Base-by-base conservation (phyloP, 2,329 filamentous ascomycete species). In the Diplocarpon mali region DNA sequence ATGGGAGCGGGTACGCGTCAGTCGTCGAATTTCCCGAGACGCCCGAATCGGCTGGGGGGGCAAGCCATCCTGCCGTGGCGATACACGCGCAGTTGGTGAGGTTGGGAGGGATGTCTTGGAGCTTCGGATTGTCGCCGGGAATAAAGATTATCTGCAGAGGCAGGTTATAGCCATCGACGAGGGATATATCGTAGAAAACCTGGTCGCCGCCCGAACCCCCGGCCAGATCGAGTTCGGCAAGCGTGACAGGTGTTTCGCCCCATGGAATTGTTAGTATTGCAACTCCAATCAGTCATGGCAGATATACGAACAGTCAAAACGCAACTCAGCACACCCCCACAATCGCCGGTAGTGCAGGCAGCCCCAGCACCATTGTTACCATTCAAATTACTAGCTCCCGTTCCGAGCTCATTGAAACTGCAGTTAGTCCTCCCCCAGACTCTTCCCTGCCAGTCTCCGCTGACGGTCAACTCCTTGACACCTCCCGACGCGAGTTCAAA, bases 361-460 rank as follows among this genome's bases (percentile, higher is more conserved):
- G 63, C 65, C 8, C 70, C 69, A n/a, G 62, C 59, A 30, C 68
- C 69, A 53, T 66, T 62, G 42, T 58, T 56, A 28, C 58, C 60
- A 35, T 60, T 62, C 27, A 65, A 62, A 47, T 65, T 67, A 16
- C 64, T 63, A 15, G 72, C 65, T n/a, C 64, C 68, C 41, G 71
- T 77, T 1, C 80, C 82, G 38, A 78, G 72, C 13, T 69, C 69
- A 54, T 80, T 77, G 62, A 88, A 86, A 32, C 75, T 84, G 65
- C 86, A 93, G 60, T 92, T 92, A 14, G 85, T 90, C 43, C 86
- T 72, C 11, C 80, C 86, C 86, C 85, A 92, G 24, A 92, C 69
- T 43, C 86, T 76, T 9, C 86, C 86, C 60, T 85, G 80, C 86
- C 85, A 93, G 53, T 86, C 76, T 40, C 73, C 68, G 10, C 78